These are phyloP conservation scores for Globisporangium ultimum DNA, from an alignment of 352 stramenopile genomes.

Conservation along the genomic window DNA sequence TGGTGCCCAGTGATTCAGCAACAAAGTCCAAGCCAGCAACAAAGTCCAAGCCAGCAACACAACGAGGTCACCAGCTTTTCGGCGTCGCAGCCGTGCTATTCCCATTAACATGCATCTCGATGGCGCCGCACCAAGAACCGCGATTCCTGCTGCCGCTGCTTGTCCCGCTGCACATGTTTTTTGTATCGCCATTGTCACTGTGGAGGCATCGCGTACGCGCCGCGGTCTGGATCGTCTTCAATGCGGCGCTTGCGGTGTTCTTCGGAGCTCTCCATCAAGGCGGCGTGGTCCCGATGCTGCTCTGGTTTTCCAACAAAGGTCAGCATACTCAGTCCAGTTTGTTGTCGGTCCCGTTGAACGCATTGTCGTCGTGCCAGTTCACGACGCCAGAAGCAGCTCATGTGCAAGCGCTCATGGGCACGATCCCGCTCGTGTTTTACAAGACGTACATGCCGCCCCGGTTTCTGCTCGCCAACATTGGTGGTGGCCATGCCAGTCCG, in stretches of 20 bases:
- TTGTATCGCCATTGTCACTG: constrained; percentile 6
- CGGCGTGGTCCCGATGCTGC: constrained; percentile 55
- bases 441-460: constrained; percentile 83
- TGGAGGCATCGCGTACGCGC: constrained; percentile 4
- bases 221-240: constrained; percentile 53
- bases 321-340: neutral
- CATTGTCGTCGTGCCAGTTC: constrained; percentile 29
- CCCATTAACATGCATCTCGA: constrained; percentile 80
- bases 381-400: constrained; percentile 7
- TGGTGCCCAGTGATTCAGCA: neutral
- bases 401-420: constrained; percentile 6
- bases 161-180: constrained; percentile 79
- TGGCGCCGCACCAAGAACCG: constrained; percentile 93
- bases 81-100: constrained; percentile 43
- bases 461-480: constrained; percentile 39
- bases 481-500: constrained; percentile 13
- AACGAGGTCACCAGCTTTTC: constrained; percentile 17
- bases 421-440: constrained; percentile 52
- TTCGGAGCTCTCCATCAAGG: constrained; percentile 75
- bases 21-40: neutral
- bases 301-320: constrained; percentile 29
- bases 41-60: constrained; percentile 5
- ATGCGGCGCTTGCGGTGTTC: constrained; percentile 45
- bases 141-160: constrained; percentile 89
- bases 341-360: constrained; percentile 2